Conservation (phyloP, 139 green algal species). For the Marvania coccoides region DNA sequence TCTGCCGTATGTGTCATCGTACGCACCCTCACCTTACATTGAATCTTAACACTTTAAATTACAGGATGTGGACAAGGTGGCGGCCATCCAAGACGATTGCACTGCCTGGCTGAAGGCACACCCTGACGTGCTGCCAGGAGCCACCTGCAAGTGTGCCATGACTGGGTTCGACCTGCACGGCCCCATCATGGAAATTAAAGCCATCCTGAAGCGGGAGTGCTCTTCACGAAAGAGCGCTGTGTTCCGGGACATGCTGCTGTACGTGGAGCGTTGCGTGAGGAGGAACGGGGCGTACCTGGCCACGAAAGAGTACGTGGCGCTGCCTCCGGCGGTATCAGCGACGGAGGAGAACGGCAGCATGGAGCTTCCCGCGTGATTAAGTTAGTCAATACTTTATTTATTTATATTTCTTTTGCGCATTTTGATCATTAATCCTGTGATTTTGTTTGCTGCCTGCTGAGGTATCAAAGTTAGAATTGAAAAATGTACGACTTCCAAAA, state of each 20-base stretch:
- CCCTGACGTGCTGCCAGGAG: constrained; percentile 1
- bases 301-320: background rate
- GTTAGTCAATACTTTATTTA: background rate
- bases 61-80: constrained; percentile 14
- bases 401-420: background rate
- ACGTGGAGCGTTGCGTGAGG: constrained; percentile 13
- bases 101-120: constrained; percentile 1
- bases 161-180: background rate
- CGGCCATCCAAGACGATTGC: background rate
- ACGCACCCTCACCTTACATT: background rate
- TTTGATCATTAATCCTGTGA: background rate
- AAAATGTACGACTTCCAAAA: background rate
- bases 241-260: constrained; percentile 9
- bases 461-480: no score
- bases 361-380: no score
- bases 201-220: background rate
- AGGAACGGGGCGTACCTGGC: background rate
- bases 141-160: background rate
- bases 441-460: no score
- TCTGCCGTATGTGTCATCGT: no score
- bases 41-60: no score
- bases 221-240: background rate
- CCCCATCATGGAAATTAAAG: background rate
- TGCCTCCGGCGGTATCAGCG: constrained; percentile 6
- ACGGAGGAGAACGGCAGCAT: background rate